Evolutionary conservation across 2,329 filamentous ascomycete genomes (phyloP).

Genomic region (Penicillium palitans): DNA sequence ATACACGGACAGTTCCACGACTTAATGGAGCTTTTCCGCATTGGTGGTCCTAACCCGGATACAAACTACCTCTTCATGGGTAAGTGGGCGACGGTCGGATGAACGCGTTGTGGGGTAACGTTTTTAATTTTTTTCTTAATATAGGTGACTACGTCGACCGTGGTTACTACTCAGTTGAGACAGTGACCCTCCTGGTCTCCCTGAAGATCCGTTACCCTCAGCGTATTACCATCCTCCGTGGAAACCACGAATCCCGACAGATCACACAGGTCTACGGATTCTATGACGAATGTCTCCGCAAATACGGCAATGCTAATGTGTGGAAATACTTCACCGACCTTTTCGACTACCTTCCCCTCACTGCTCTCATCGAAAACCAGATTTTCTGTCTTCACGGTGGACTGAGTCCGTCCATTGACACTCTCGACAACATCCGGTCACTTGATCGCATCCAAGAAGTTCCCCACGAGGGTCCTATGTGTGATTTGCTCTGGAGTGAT

Average conservation of each 20-base stretch:
- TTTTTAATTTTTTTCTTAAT: constrained; percentile 11
- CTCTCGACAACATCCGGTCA: constrained; percentile 90
- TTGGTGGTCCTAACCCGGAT: constrained; percentile 95
- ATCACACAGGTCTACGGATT: constrained; percentile 99
- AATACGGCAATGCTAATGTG: constrained; percentile 98
- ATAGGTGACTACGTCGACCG: constrained; percentile 96
- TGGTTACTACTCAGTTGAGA: constrained; percentile 98
- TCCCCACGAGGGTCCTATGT: constrained; percentile 97
- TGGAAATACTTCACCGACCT: constrained; percentile 99
- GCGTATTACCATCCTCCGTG: constrained; percentile 96
- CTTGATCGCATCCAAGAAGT: constrained; percentile 98
- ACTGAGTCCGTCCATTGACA: constrained; percentile 92
- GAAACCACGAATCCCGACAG: constrained; percentile 98
- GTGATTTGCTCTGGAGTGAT: constrained; percentile 96
- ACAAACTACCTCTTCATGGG: constrained; percentile 99
- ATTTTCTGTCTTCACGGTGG: constrained; percentile 99
- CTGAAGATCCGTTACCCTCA: constrained; percentile 98
- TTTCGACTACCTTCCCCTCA: constrained; percentile 96
- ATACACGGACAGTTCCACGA: constrained; percentile 99
- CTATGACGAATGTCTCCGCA: constrained; percentile 97
- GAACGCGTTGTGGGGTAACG: constrained; percentile 14
- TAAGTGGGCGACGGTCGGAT: constrained; percentile 47
- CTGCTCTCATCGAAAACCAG: constrained; percentile 97
- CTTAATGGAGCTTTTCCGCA: constrained; percentile 99
- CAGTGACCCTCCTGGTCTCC: constrained; percentile 90